These are phyloP conservation scores for Cucumis melo DNA, from an alignment of 306 rosid genomes.

Conservation along the genomic window DNA sequence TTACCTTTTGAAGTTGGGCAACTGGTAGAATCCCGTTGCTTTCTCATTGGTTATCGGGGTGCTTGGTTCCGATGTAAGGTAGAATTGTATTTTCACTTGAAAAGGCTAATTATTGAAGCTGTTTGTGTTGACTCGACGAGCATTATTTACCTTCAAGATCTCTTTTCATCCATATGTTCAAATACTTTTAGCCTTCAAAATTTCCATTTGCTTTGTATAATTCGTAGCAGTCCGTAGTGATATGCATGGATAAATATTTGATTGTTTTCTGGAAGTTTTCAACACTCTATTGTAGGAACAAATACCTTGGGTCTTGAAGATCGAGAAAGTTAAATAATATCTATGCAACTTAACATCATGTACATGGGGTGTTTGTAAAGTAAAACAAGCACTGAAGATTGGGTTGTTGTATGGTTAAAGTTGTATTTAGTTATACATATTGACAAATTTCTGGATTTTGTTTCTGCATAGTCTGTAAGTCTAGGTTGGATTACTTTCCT, in stretches of 20 bases:
- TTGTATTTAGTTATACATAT: neutral
- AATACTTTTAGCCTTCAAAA: neutral
- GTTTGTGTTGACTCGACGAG: neutral
- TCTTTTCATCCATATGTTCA: neutral
- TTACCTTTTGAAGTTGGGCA: conserved; percentile 52
- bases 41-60: conserved; percentile 55
- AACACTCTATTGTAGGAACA: neutral
- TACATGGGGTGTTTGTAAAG: neutral
- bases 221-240: neutral
- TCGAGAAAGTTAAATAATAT: neutral
- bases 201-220: neutral
- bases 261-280: neutral
- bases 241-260: neutral
- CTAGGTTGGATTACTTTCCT: neutral
- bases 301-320: neutral
- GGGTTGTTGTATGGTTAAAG: neutral
- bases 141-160: neutral
- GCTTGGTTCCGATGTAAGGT: conserved; percentile 92
- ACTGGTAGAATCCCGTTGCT: conserved; percentile 37
- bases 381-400: neutral
- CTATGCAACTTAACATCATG: neutral
- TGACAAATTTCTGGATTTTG: neutral
- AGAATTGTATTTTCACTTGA: neutral
- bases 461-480: neutral
- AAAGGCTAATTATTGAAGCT: neutral